Evolutionary conservation across 106 monocot genomes (phyloP), one percentile per base, ranked within the genome.

Genomic region (Cymbidium sinense): DNA sequence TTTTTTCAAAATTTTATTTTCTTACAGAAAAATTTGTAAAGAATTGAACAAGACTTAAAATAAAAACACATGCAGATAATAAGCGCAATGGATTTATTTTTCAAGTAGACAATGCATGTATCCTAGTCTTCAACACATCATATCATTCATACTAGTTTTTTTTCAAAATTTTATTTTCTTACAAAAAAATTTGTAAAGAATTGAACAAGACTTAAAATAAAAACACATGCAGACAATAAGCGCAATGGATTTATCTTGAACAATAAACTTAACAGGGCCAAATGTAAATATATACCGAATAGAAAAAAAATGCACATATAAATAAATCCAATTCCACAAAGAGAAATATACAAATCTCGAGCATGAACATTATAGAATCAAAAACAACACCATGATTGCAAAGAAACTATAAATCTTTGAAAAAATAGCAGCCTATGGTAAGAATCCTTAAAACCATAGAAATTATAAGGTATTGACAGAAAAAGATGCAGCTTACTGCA

Each of bases 401-500:
- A 79, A 71, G 44, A 13, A 73, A 39, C 30, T 70, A 61, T 6
- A 21, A 34, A 31, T 21, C 33, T 34, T 37, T 61, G 33, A 17
- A n/a, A 28, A 43, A 43, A 28, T 61, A 28, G 3, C 15, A 29
- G 55, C n/a, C n/a, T 25, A 55, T 13, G 19, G 35, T 27, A 15
- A 71, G 21, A 29, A 1, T 25, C 12, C 51, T 35, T 34, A 51
- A 70, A 51, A 51, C 34, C 25, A 69, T 9, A 29, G 33, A 64
- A 19, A 12, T 35, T n/a, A 50, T 37, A 7, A 47, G 15, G 52
- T n/a, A 70, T 28, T 35, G 17, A 75, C n/a, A 30, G 33, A 34
- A 75, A 30, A 80, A 70, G 13, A 55, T 33, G 61, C 52, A 77
- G 34, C 95, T 87, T 80, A 99, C 99, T 39, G 75, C 90, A 51